Percentiles rank a stretch among this genome's conserved stretches.
phyloP scores from a whole-genome alignment of 1,284 basidiomycete species.

The Gymnopus androsaceus region DNA sequence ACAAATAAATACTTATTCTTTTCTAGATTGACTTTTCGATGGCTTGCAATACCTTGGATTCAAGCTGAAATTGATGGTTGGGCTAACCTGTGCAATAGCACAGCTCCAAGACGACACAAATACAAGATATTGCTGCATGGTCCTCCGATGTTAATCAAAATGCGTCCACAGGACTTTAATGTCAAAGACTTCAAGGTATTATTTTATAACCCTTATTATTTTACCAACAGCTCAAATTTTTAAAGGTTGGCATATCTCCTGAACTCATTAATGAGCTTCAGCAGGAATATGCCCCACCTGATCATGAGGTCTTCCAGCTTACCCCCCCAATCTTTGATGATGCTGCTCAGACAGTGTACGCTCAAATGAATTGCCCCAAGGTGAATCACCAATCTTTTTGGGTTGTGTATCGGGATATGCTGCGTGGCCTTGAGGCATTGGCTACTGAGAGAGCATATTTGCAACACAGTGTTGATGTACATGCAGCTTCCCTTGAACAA shows the following conservation, averaged over 20 bases:
- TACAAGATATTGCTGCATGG: slow-evolving; percentile 37
- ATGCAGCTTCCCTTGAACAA: no score
- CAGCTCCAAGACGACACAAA: slow-evolving; percentile 22
- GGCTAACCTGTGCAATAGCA: slow-evolving; percentile 26
- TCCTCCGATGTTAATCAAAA: slow-evolving; percentile 30
- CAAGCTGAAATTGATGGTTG: slow-evolving; percentile 37
- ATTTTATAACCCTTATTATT: background rate
- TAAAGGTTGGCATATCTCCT: slow-evolving; percentile 13
- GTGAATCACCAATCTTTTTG: no score
- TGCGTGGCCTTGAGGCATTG: no score
- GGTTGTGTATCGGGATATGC: no score
- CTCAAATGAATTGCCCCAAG: no score
- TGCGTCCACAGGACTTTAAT: slow-evolving; percentile 17
- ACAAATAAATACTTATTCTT: background rate
- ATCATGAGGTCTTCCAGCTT: slow-evolving; percentile 29
- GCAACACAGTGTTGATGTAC: no score
- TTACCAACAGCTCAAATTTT: background rate
- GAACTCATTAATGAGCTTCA: slow-evolving; percentile 25
- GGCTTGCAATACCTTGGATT: slow-evolving; percentile 39
- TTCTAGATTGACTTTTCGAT: slow-evolving; percentile 37
- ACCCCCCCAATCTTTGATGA: no score
- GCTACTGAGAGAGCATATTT: no score
- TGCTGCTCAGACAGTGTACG: no score
- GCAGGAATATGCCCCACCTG: slow-evolving; percentile 23
- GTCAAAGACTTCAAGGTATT: slow-evolving; percentile 31